Evolutionary conservation across 2,329 filamentous ascomycete species (phyloP).

Genomic region (Clonostachys byssicola): DNA sequence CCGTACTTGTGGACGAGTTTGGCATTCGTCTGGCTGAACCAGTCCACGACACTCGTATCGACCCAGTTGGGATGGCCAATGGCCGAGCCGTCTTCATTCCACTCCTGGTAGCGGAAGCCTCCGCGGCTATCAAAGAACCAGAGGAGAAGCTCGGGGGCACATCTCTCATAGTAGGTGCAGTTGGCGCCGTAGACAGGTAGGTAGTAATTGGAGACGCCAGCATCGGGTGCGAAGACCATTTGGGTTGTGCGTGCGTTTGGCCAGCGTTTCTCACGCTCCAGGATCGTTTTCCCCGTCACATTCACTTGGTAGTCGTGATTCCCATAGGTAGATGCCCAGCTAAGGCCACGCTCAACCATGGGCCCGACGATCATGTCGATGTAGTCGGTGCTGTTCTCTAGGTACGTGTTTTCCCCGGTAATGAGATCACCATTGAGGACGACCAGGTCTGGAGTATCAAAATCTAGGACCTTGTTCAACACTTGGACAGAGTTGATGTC

Average conservation of each 20-base stretch:
- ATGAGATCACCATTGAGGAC: slow-evolving; percentile 71
- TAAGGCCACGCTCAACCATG: slow-evolving; percentile 46
- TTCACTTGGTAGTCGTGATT: slow-evolving; percentile 65
- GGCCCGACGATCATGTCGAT: slow-evolving; percentile 56
- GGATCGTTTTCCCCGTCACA: slow-evolving; percentile 40
- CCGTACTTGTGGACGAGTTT: slow-evolving; percentile 15
- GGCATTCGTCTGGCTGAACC: slow-evolving; percentile 31
- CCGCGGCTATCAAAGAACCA: slow-evolving; percentile 72
- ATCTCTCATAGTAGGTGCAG: slow-evolving; percentile 19
- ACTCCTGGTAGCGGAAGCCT: slow-evolving; percentile 43
- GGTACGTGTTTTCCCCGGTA: slow-evolving; percentile 59
- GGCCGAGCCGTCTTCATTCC: slow-evolving; percentile 15
- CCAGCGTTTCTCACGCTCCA: slow-evolving; percentile 32
- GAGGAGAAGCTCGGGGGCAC: slow-evolving; percentile 42
- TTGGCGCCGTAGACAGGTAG: slow-evolving; percentile 33
- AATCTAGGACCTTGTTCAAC: slow-evolving; percentile 52
- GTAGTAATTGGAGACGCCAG: slow-evolving; percentile 42
- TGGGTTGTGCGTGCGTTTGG: slow-evolving; percentile 28
- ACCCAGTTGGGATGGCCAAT: slow-evolving; percentile 39
- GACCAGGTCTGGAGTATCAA: slow-evolving; percentile 54
- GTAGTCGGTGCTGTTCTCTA: slow-evolving; percentile 50
- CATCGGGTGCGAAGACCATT: slow-evolving; percentile 29
- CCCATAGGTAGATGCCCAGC: slow-evolving; percentile 67
- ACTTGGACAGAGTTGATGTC: slow-evolving; percentile 54
- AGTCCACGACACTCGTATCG: slow-evolving; percentile 33